Evolutionary conservation across 75 land plant genomes (phyloP).

Genomic region (Gnetum montanum): DNA sequence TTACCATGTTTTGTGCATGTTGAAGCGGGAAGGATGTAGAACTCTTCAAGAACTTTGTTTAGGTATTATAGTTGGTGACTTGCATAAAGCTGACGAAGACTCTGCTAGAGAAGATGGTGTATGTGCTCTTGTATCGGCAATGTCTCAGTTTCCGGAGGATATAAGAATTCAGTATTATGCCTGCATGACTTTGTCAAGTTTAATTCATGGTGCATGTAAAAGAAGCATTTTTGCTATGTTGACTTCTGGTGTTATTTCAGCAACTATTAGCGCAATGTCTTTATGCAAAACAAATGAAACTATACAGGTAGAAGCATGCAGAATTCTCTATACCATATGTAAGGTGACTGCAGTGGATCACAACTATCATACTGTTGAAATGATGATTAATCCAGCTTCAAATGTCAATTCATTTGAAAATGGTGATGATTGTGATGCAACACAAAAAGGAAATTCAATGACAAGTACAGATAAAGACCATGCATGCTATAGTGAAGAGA

Average conservation of each 20-base stretch:
- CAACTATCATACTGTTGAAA: neutral
- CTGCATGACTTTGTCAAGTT: conserved; percentile 18
- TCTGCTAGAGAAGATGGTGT: conserved; percentile 16
- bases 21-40: conserved; percentile 23
- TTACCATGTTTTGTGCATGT: neutral
- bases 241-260: conserved; percentile 10
- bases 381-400: neutral
- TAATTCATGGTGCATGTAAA: conserved; percentile 15
- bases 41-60: conserved; percentile 17
- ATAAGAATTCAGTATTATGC: conserved; percentile 24
- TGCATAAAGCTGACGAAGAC: conserved; percentile 12
- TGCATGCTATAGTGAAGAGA: neutral
- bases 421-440: neutral
- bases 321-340: conserved; percentile 15
- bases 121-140: conserved; percentile 16
- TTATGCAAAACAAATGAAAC: conserved; percentile 20
- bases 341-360: conserved; percentile 13
- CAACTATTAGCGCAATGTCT: conserved; percentile 16
- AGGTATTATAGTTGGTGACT: conserved; percentile 12
- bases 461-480: neutral
- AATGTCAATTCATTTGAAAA: neutral
- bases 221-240: conserved; percentile 15
- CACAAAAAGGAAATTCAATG: neutral
- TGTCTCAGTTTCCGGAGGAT: conserved; percentile 16
- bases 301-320: conserved; percentile 20